phyloP scores from a whole-genome alignment of 768 basidiomycete genomes.

The Termitomyces sp. region DNA sequence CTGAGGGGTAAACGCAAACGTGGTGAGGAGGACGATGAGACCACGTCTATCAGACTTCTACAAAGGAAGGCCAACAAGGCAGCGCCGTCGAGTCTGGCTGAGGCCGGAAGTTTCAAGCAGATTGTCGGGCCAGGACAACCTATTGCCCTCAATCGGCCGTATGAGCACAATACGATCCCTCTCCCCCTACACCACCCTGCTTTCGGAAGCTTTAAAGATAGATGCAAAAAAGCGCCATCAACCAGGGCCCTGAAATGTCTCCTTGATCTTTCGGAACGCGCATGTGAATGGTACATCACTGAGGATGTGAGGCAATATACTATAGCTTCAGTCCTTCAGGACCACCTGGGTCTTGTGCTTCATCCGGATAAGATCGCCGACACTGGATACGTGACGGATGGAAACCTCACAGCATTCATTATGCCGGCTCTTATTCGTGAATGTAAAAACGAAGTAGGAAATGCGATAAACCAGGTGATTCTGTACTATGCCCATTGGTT shows the following conservation, averaged over 20 bases:
- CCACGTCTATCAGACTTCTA: too few species aligned
- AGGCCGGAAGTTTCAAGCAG: background rate
- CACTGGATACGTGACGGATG: background rate
- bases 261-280: background rate
- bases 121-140: background rate
- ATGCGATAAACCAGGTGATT: background rate
- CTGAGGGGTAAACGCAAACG: too few species aligned
- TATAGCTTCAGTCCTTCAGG: background rate
- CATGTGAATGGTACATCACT: background rate
- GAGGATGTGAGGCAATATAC: background rate
- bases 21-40: too few species aligned
- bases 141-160: background rate
- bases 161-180: background rate
- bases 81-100: too few species aligned
- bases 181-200: background rate
- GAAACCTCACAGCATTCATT: background rate
- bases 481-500: background rate
- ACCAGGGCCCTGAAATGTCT: background rate
- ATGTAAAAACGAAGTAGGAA: background rate
- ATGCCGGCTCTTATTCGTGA: background rate
- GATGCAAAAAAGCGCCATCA: background rate
- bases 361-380: too few species aligned
- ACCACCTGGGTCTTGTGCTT: too few species aligned
- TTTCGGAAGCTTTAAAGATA: background rate
- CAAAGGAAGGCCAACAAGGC: too few species aligned